Evolutionary conservation across 176 grass and related monocot genomes (phyloP).

Genomic region (barley (Hordeum vulgare)): MorexV3_pseudomolecules_assembly NC_058519.1:267053829-267054328

Average conservation of each 20-base stretch:
- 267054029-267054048: too few relatives aligned
- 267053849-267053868: too few relatives aligned
- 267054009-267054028: too few relatives aligned
- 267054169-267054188: slow-evolving; percentile 56
- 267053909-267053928: neutral
- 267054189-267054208: slow-evolving; percentile 35
- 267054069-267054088: too few relatives aligned
- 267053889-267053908: too few relatives aligned
- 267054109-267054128: too few relatives aligned
- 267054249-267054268: slow-evolving; percentile 52
- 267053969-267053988: neutral
- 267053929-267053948: neutral
- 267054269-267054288: slow-evolving; percentile 83
- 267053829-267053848: too few relatives aligned
- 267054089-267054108: too few relatives aligned
- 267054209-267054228: slow-evolving; percentile 54
- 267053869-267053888: too few relatives aligned
- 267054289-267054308: slow-evolving; percentile 65
- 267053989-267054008: too few relatives aligned
- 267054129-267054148: slow-evolving; percentile 45
- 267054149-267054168: slow-evolving; percentile 75
- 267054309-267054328: neutral
- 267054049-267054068: too few relatives aligned
- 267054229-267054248: slow-evolving; percentile 34
- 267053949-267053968: neutral